A percentile compares a stretch with the other conserved stretches of the same genome.
Evolutionary conservation across 768 basidiomycete species (phyloP).

Genomic region (Boletus barrowsii): DNA sequence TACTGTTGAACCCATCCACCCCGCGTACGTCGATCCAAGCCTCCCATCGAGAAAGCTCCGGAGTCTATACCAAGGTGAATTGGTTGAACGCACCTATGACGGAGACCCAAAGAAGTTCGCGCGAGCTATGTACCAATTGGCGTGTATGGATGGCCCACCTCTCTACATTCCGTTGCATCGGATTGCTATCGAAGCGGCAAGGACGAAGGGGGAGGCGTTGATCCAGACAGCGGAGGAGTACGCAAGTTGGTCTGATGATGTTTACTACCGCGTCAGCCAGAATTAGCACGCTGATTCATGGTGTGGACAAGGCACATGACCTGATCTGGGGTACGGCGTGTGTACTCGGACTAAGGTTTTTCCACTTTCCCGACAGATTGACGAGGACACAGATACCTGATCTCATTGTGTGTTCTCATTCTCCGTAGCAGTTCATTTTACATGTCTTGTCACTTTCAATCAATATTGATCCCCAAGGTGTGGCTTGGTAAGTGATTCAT

Average conservation of each 20-base stretch:
- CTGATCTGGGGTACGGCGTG: background rate
- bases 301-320: background rate
- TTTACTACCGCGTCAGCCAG: slow-evolving; percentile 13
- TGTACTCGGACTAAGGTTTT: too few relatives aligned
- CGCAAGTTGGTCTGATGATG: slow-evolving; percentile 27
- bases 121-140: slow-evolving; percentile 14
- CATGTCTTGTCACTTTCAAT: slow-evolving; percentile 1
- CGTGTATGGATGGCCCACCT: slow-evolving; percentile 23
- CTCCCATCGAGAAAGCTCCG: slow-evolving; percentile 16
- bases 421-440: background rate
- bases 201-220: slow-evolving; percentile 19
- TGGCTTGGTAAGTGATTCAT: slow-evolving; percentile 21
- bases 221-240: slow-evolving; percentile 24
- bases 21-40: slow-evolving; percentile 16
- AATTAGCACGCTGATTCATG: slow-evolving; percentile 2
- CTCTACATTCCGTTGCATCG: slow-evolving; percentile 26
- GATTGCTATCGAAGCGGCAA: slow-evolving; percentile 21
- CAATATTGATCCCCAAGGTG: slow-evolving; percentile 7
- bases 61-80: slow-evolving; percentile 9
- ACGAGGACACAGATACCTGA: background rate
- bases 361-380: too few relatives aligned
- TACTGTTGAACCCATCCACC: slow-evolving; percentile 12
- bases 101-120: slow-evolving; percentile 27
- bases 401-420: background rate
- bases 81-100: slow-evolving; percentile 1